These are phyloP conservation scores for Phaeosphaeriaceae sp. DNA, from an alignment of 2,329 filamentous ascomycete species.

Conservation along the genomic window DNA sequence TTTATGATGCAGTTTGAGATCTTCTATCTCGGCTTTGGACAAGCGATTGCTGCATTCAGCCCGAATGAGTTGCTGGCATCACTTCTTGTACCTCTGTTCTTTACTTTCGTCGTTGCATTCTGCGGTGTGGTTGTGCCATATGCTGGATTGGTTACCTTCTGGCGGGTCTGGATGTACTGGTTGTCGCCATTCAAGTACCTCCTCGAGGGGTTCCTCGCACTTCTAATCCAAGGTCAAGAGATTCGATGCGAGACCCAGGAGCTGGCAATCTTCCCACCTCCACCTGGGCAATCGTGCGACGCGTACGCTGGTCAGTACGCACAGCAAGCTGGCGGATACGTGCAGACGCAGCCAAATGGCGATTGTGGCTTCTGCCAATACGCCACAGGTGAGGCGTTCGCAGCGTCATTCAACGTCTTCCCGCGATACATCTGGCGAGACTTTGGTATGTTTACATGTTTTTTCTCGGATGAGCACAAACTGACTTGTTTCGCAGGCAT, in stretches of 20 bases:
- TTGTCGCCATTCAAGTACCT: slow-evolving; percentile 73
- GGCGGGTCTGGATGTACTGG: slow-evolving; percentile 60
- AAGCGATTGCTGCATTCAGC: slow-evolving; percentile 70
- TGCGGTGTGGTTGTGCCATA: slow-evolving; percentile 79
- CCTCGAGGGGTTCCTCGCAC: slow-evolving; percentile 66
- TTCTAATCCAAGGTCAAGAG: slow-evolving; percentile 61
- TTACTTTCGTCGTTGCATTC: slow-evolving; percentile 73
- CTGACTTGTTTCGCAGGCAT: slow-evolving; percentile 24
- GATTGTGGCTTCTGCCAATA: slow-evolving; percentile 72
- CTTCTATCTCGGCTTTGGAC: slow-evolving; percentile 70
- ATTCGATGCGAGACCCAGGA: slow-evolving; percentile 65
- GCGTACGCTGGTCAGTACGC: slow-evolving; percentile 65
- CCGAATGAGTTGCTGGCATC: slow-evolving; percentile 73
- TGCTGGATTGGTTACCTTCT: slow-evolving; percentile 67
- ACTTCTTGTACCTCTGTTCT: slow-evolving; percentile 71
- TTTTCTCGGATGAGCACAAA: background rate
- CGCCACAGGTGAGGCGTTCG: slow-evolving; percentile 66
- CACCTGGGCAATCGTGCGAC: slow-evolving; percentile 65
- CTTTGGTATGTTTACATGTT: slow-evolving; percentile 63
- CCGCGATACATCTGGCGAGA: slow-evolving; percentile 69
- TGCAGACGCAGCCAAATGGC: slow-evolving; percentile 62
- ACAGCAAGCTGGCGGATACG: slow-evolving; percentile 64
- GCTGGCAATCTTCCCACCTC: slow-evolving; percentile 66
- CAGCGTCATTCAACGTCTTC: slow-evolving; percentile 64
- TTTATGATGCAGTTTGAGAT: slow-evolving; percentile 71